Conservation (phyloP, 768 basidiomycete species). For the Chalciporus pseudorubinellus region DNA sequence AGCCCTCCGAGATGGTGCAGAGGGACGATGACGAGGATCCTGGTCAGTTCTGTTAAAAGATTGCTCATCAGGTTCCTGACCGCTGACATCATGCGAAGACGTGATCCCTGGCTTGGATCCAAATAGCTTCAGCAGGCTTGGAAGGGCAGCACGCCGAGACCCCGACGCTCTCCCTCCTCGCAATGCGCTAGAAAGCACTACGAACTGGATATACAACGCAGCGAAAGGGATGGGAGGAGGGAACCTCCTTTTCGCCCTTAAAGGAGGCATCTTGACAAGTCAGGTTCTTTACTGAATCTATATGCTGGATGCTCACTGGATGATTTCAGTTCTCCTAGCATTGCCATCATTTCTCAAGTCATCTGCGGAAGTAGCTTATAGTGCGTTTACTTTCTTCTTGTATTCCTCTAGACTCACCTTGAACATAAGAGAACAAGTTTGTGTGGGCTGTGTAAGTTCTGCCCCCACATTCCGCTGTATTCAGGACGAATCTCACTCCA, state of each 20-base stretch:
- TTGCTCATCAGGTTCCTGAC: too few species aligned
- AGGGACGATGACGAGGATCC: conserved; percentile 71
- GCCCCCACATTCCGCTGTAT: background rate
- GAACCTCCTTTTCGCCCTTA: conserved; percentile 66
- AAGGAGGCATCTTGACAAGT: conserved; percentile 67
- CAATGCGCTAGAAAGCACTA: conserved; percentile 52
- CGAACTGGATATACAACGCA: conserved; percentile 44
- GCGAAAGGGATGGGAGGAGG: conserved; percentile 47
- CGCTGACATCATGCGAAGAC: conserved; percentile 32
- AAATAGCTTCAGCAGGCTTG: conserved; percentile 44
- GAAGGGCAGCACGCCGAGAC: conserved; percentile 56
- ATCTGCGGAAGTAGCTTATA: conserved; percentile 56
- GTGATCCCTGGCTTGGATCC: conserved; percentile 55
- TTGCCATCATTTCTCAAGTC: conserved; percentile 57
- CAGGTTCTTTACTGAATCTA: conserved; percentile 11
- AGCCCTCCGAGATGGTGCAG: conserved; percentile 42
- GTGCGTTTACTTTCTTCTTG: conserved; percentile 34
- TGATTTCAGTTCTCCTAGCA: conserved; percentile 47
- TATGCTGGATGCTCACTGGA: background rate
- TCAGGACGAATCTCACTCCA: background rate
- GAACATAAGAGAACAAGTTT: conserved; percentile 52
- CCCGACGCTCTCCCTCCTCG: conserved; percentile 73
- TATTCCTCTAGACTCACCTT: conserved; percentile 5
- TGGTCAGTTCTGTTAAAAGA: conserved; percentile 24
- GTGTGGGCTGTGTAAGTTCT: conserved; percentile 68